These are phyloP conservation scores for Suillus paluster DNA, from an alignment of 768 basidiomycete genomes.

Conservation along the genomic window DNA sequence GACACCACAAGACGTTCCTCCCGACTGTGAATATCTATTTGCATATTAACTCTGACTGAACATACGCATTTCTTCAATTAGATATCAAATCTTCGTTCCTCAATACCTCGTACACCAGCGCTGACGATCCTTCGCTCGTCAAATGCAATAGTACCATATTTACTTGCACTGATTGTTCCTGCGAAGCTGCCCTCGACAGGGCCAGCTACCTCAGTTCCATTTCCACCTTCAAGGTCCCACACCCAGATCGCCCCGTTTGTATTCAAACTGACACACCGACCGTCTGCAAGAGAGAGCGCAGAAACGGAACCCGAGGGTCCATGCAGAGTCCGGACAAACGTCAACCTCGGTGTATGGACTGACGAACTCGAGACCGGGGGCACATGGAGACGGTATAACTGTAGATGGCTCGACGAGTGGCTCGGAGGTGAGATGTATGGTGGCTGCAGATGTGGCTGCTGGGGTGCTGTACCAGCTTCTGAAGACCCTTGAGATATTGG, in stretches of 20 bases:
- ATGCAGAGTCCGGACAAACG: conserved; percentile 71
- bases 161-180: conserved; percentile 18
- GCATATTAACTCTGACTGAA: too few relatives aligned
- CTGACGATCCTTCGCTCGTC: conserved; percentile 77
- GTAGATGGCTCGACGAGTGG: conserved; percentile 59
- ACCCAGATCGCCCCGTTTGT: conserved; percentile 79
- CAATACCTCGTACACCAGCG: conserved; percentile 35
- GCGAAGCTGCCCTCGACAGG: conserved; percentile 41
- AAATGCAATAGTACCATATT: conserved; percentile 59
- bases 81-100: conserved; percentile 41
- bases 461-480: conserved; percentile 27
- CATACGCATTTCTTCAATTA: too few relatives aligned
- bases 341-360: conserved; percentile 62
- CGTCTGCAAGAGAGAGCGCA: conserved; percentile 76
- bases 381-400: conserved; percentile 74
- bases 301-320: conserved; percentile 71
- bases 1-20: too few relatives aligned
- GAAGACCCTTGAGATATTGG: conserved; percentile 20
- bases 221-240: conserved; percentile 77
- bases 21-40: too few relatives aligned
- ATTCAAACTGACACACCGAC: conserved; percentile 79
- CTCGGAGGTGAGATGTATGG: conserved; percentile 39
- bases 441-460: conserved; percentile 25
- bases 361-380: conserved; percentile 56
- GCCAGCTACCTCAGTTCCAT: conserved; percentile 39